A percentile compares a stretch with the other conserved stretches of the same genome.
phyloP scores from a whole-genome alignment of 305 asterid species.

The Petunia hybrid region DNA sequence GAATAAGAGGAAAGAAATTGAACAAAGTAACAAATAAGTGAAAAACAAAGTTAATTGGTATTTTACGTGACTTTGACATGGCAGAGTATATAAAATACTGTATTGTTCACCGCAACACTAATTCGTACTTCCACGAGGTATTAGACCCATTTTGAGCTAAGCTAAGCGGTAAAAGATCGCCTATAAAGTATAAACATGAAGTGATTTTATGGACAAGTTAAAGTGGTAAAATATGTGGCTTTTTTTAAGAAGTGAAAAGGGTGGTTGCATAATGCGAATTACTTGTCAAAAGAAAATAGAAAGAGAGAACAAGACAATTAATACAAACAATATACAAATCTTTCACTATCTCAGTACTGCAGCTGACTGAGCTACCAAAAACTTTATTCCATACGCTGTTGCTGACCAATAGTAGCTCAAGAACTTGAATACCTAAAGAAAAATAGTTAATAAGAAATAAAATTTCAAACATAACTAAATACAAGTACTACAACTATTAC shows the following conservation, averaged over 20 bases:
- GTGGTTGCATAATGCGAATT: not conserved
- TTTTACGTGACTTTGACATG: no score
- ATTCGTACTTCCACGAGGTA: no score
- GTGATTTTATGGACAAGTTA: no score
- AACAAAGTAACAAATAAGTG: no score
- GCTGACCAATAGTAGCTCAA: constrained; percentile 41
- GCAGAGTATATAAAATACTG: no score
- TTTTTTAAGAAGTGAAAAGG: not conserved
- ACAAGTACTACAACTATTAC: not conserved
- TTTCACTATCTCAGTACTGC: constrained; percentile 1
- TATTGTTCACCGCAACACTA: no score
- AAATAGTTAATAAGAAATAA: not conserved
- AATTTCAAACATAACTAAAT: not conserved
- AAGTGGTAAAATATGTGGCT: no score
- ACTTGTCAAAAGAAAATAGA: not conserved
- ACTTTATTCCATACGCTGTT: constrained; percentile 38
- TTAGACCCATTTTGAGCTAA: no score
- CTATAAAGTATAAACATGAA: no score
- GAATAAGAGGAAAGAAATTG: no score
- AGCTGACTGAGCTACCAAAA: constrained; percentile 36
- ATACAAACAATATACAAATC: not conserved
- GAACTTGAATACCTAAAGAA: not conserved
- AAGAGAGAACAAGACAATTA: not conserved
- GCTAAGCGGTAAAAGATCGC: no score
- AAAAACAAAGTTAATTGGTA: no score